Percentiles rank a stretch among this genome's conserved stretches.
Conservation (phyloP, 306 rosid species). For the Lathyrus aphaca region DNA sequence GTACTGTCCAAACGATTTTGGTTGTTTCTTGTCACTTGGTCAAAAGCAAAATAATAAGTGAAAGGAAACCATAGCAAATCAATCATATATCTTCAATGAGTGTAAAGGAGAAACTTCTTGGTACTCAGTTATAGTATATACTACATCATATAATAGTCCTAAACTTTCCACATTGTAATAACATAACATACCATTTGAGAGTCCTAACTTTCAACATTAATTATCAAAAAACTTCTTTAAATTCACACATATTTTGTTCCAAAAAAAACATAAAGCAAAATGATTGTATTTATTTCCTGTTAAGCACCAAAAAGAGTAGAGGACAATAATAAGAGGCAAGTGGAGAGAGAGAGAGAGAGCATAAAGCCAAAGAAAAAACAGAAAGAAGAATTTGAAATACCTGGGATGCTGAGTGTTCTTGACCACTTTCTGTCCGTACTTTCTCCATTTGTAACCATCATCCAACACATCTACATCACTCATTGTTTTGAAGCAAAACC, state of each 20-base stretch:
- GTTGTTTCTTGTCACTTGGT: background rate
- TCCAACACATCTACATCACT: constrained; percentile 97
- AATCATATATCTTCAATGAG: background rate
- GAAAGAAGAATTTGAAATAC: constrained; percentile 37
- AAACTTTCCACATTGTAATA: background rate
- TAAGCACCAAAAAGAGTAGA: background rate
- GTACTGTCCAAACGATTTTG: background rate
- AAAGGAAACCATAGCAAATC: background rate
- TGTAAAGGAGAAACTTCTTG: background rate
- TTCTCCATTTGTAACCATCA: constrained; percentile 99
- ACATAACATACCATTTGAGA: background rate
- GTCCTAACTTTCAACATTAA: constrained; percentile 21
- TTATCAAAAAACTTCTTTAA: no score
- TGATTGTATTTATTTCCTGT: background rate
- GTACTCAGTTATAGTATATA: background rate
- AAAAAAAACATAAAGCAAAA: no score
- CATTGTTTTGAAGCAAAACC: constrained; percentile 99
- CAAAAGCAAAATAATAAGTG: background rate
- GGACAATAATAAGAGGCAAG: constrained; percentile 32
- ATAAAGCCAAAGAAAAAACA: background rate
- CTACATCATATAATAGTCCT: background rate
- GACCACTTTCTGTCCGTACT: constrained; percentile 98
- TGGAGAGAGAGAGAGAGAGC: constrained; percentile 30
- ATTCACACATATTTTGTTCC: no score
- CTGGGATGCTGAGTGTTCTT: constrained; percentile 99